phyloP scores from a whole-genome alignment of 2,329 filamentous ascomycete species.

The Exophiala viscosa region DNA sequence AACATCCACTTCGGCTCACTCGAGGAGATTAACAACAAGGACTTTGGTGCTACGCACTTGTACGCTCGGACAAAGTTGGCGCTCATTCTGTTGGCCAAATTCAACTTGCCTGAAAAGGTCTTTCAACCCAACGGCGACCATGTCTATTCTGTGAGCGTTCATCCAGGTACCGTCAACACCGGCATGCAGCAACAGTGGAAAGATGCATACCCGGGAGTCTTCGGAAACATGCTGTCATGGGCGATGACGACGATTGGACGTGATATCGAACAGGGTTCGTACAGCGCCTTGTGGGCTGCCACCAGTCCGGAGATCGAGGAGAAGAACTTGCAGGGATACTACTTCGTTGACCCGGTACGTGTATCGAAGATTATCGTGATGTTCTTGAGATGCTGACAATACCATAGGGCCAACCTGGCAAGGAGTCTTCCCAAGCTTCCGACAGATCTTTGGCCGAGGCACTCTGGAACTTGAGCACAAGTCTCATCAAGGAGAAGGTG shows the following conservation, averaged over 20 bases:
- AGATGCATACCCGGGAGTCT: conserved; percentile 27
- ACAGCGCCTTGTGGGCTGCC: conserved; percentile 42
- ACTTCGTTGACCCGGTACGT: conserved; percentile 38
- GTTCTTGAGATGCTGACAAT: not conserved
- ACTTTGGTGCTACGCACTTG: conserved; percentile 34
- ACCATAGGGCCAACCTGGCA: conserved; percentile 33
- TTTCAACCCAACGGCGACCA: conserved; percentile 42
- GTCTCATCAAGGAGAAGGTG: conserved; percentile 41
- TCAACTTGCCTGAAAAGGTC: conserved; percentile 40
- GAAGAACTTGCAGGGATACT: conserved; percentile 43
- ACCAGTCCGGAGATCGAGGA: conserved; percentile 42
- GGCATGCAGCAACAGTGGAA: conserved; percentile 48
- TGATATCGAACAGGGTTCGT: conserved; percentile 42
- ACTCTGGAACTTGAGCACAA: conserved; percentile 41
- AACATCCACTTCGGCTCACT: conserved; percentile 38
- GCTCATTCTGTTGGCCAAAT: conserved; percentile 44
- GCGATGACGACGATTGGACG: conserved; percentile 37
- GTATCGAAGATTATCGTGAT: too few relatives aligned
- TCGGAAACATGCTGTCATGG: conserved; percentile 38
- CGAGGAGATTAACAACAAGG: conserved; percentile 43
- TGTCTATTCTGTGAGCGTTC: conserved; percentile 42
- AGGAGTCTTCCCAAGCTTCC: conserved; percentile 39
- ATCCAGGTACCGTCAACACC: conserved; percentile 42
- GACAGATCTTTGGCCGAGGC: conserved; percentile 38
- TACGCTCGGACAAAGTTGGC: conserved; percentile 45